Evolutionary conservation across 78 protist species (phyloP), one percentile per base, ranked within the genome.

Genomic region (Thecamonas trahens): DNA sequence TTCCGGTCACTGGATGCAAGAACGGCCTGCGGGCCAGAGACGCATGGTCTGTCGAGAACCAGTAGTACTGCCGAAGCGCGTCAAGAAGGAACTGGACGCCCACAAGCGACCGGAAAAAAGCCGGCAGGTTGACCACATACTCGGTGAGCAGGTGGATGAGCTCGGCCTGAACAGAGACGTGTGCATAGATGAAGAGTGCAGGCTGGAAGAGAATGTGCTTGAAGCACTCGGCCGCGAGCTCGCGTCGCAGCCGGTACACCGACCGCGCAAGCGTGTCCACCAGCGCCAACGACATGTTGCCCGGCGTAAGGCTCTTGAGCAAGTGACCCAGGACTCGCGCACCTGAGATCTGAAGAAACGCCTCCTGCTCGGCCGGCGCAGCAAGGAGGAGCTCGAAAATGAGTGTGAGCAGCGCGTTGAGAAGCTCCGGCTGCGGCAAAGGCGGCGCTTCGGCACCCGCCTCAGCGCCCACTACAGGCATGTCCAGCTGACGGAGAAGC

Each of bases 401-500:
- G n/a, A 54, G 35, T 6, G 2, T 9, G 35, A 54, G 28, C 29
- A 54, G 7, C 60, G 17, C 60, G 60, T 4, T 34, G 14, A 24
- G 17, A 3, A 6, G 7, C 18, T 29, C n/a, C 3, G 13, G 14
- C 29, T 54, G 22, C 47, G 11, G 6, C 35, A 4, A 4, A 34
- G 29, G 14, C 35, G 2, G 13, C n/a, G 4, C 14, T 9, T 1
- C 22, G 38, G 14, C 17, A 17, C 7, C 3, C 17, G 60, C 60
- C 17, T 17, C 29, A 4, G 6, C 9, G 60, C n/a, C n/a, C 35
- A 26, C 15, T 6, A 3, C 3, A 4, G 35, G 13, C 14, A 54
- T 14, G 58, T 70, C 63, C 44, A 70, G 40, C 49, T 55, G 63
- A 6, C 28, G 24, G 2, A 70, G 11, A 14, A 70, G 49, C 8